Base-by-base conservation (phyloP, 352 stramenopile genomes). In the Elongisporangium prolatum region DNA sequence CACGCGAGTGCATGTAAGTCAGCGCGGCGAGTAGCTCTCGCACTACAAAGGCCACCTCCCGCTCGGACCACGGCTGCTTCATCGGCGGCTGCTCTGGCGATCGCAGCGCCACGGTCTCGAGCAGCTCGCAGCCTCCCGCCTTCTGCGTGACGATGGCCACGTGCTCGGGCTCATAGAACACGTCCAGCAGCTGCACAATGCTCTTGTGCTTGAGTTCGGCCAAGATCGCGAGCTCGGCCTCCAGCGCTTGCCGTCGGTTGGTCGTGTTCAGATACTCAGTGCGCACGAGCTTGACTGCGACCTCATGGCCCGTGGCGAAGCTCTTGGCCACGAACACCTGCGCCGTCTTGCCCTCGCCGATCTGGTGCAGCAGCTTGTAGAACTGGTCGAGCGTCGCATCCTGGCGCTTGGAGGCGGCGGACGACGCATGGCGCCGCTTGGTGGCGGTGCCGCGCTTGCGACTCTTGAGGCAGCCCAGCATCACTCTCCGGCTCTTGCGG, bases 261-360 rank as follows among this genome's bases (percentile, higher is more conserved):
- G 68, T 61, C 20, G 83, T 92, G 56, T 69, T 84, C 53, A 94
- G 64, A 61, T 94, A 94, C 22, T 78, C 68, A n/a, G 73, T 71
- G 3, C 64, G 54, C 18, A 94, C 68, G 52, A 91, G 54, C 63
- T 94, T 94, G 57, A 86, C 78, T 0, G 85, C 85, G 21, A 90
- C 74, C 34, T 88, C 68, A 22, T 72, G 65, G 50, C 65, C 68
- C 47, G 72, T 59, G 34, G 64, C 68, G 22, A 67, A 63, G 28
- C 52, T 59, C 54, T 71, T 74, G 40, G 77, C 83, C 34, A 78
- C 69, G 48, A 78, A 88, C 58, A 94, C 85, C 51, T 79, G 70
- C 13, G 75, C 81, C 1, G 83, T 94, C 67, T 94, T 93, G 61
- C 85, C 85, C 47, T 90, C 76, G 38, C 85, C 85, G 47, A 94